These are phyloP conservation scores for Trametes sp. DNA, from an alignment of 1,284 basidiomycete genomes.

Conservation along the genomic window DNA sequence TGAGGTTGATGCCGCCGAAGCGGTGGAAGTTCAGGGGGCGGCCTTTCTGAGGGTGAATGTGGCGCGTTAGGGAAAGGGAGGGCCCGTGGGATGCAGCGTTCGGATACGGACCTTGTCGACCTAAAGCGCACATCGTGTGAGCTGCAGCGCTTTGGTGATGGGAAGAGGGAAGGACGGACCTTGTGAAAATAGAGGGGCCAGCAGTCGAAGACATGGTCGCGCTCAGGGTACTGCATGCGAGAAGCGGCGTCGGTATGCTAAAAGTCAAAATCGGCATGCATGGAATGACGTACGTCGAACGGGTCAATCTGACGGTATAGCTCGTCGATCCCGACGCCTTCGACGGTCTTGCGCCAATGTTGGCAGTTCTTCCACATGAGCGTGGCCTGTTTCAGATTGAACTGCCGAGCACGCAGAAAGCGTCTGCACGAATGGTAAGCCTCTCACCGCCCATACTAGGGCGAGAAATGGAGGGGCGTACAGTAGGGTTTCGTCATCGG, in stretches of 20 bases:
- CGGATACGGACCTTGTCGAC: slow-evolving; percentile 63
- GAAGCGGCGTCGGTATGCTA: not conserved
- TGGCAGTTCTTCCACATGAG: slow-evolving; percentile 67
- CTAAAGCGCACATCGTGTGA: slow-evolving; percentile 40
- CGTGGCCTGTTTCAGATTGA: slow-evolving; percentile 59
- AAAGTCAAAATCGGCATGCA: not conserved
- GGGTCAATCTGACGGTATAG: slow-evolving; percentile 64
- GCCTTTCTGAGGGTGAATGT: slow-evolving; percentile 54
- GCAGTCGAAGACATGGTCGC: slow-evolving; percentile 69
- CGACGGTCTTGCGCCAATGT: slow-evolving; percentile 63
- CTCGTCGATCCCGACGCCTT: slow-evolving; percentile 64
- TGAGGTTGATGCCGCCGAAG: slow-evolving; percentile 66
- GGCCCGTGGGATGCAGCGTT: not conserved
- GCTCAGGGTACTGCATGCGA: slow-evolving; percentile 65
- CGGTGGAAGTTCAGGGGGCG: slow-evolving; percentile 72
- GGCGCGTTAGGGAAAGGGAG: slow-evolving; percentile 1
- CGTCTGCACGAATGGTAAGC: slow-evolving; percentile 50
- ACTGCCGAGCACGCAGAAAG: slow-evolving; percentile 72
- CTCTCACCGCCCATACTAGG: not conserved
- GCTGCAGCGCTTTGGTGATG: slow-evolving; percentile 3
- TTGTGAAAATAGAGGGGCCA: slow-evolving; percentile 83
- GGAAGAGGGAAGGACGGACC: slow-evolving; percentile 42
- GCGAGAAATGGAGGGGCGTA: slow-evolving; percentile 22
- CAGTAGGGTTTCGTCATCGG: slow-evolving; percentile 70
- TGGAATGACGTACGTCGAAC: slow-evolving; percentile 57